A percentile compares a stretch with the other conserved stretches of the same genome.
Conservation (phyloP, 805 yeast species). For the Candida sanyiensis region DNA sequence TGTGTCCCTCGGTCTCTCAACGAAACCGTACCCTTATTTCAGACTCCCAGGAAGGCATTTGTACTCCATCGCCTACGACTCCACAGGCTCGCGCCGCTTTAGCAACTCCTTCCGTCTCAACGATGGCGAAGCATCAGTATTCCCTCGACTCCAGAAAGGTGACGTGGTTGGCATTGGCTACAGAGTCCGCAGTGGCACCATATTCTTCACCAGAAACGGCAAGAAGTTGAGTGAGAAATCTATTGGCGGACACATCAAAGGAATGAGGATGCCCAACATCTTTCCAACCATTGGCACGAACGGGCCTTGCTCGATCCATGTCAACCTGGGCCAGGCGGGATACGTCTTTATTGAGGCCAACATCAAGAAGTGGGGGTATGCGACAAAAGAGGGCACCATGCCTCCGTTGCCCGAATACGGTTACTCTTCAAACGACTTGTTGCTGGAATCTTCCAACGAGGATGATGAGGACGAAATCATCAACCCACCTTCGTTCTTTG, state of each 20-base stretch:
- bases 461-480: conserved; percentile 23
- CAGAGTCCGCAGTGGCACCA: conserved; percentile 72
- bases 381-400: conserved; percentile 75
- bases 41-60: conserved; percentile 89
- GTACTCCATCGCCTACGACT: conserved; percentile 82
- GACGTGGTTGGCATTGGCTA: conserved; percentile 94
- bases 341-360: conserved; percentile 79
- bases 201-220: conserved; percentile 93
- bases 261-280: conserved; percentile 62
- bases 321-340: conserved; percentile 81
- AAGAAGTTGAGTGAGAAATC: conserved; percentile 78
- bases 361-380: conserved; percentile 83
- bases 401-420: conserved; percentile 94
- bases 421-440: conserved; percentile 67
- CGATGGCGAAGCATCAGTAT: conserved; percentile 41
- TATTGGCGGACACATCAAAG: conserved; percentile 71
- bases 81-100: conserved; percentile 71
- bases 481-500: conserved; percentile 23
- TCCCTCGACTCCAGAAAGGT: conserved; percentile 65
- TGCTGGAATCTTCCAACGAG: conserved; percentile 52
- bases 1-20: conserved; percentile 73
- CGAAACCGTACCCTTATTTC: conserved; percentile 90
- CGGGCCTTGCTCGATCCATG: conserved; percentile 77
- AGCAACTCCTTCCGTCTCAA: conserved; percentile 65
- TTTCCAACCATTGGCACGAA: conserved; percentile 90